These are phyloP conservation scores for Ophiostoma piceae DNA, from an alignment of 2,329 filamentous ascomycete genomes.

Conservation along the genomic window DNA sequence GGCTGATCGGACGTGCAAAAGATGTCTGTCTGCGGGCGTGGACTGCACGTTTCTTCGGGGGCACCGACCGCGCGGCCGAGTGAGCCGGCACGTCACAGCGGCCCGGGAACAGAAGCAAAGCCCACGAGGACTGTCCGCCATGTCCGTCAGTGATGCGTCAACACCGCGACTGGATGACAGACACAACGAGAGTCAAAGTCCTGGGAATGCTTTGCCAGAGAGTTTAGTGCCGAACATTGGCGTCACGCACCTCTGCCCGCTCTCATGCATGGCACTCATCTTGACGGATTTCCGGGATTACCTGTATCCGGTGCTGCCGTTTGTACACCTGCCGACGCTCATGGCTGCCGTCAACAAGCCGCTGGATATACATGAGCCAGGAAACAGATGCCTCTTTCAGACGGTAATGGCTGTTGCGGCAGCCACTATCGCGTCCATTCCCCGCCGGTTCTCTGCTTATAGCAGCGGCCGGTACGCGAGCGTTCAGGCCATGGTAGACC, in stretches of 20 bases:
- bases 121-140: neutral
- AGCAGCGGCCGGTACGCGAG: slow-evolving; percentile 13
- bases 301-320: slow-evolving; percentile 12
- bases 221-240: neutral
- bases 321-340: slow-evolving; percentile 11
- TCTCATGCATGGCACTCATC: neutral
- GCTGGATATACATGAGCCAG: neutral
- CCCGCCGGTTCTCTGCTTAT: neutral
- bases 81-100: slow-evolving; percentile 12
- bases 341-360: neutral
- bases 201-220: neutral
- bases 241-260: neutral
- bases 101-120: slow-evolving; percentile 1
- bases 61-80: slow-evolving; percentile 5
- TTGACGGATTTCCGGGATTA: slow-evolving; percentile 6
- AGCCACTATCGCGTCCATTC: neutral
- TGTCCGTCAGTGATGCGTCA: neutral
- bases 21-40: neutral
- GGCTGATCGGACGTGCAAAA: neutral
- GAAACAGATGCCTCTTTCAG: neutral
- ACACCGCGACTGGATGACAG: neutral
- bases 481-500: slow-evolving; percentile 14
- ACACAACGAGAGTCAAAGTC: neutral
- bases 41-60: slow-evolving; percentile 12
- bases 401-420: neutral